phyloP scores from a whole-genome alignment of 2,329 filamentous ascomycete genomes.

The Fusarium fracticaudum region DNA sequence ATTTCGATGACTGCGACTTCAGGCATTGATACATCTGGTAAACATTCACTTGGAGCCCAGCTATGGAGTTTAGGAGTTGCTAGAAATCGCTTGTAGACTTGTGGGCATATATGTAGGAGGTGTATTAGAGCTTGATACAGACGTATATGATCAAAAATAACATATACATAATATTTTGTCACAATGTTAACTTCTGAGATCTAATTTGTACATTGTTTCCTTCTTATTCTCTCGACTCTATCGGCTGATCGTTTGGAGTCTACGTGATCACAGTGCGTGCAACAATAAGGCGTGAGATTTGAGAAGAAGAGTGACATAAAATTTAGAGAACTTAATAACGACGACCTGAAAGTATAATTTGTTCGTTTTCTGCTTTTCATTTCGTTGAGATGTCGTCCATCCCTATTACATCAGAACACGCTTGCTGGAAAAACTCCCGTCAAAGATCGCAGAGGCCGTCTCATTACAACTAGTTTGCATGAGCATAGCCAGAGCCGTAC shows the following conservation, averaged over 20 bases:
- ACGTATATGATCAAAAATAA: background rate
- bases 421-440: slow-evolving; percentile 11
- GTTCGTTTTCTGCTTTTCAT: background rate
- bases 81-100: background rate
- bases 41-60: background rate
- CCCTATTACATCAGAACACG: slow-evolving; percentile 19
- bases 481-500: background rate
- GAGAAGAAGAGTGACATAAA: slow-evolving; percentile 1
- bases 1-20: background rate
- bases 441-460: background rate
- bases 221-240: background rate
- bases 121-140: background rate
- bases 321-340: background rate
- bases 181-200: background rate
- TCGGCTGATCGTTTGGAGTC: background rate
- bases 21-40: background rate
- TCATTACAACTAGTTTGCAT: background rate
- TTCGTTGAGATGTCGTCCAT: slow-evolving; percentile 3
- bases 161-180: background rate
- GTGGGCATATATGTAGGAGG: background rate
- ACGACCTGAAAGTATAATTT: background rate
- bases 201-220: background rate
- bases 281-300: background rate
- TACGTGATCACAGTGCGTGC: background rate
- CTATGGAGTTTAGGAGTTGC: background rate